A percentile compares a stretch with the other conserved stretches of the same genome.
phyloP scores from a whole-genome alignment of 2,329 filamentous ascomycete genomes.

The Hypoxylon sp. region DNA sequence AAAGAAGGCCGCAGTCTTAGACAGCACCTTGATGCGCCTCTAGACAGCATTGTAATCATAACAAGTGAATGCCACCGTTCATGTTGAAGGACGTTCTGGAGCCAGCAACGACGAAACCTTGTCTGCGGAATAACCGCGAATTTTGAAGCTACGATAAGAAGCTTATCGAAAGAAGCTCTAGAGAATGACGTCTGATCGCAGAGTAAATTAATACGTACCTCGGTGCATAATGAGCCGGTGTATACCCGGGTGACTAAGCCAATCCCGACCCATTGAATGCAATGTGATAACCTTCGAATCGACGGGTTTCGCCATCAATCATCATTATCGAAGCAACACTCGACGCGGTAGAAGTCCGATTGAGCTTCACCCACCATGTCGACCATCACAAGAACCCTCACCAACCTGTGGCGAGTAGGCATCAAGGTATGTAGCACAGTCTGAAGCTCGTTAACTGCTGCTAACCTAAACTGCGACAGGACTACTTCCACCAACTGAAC shows the following conservation, averaged over 20 bases:
- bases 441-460: conserved; percentile 8
- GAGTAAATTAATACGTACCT: conserved; percentile 1
- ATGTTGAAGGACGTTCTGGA: conserved; percentile 2
- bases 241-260: conserved; percentile 20
- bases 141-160: conserved; percentile 21
- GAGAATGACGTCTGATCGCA: conserved; percentile 29
- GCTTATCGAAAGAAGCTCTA: conserved; percentile 26
- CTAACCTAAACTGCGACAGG: conserved; percentile 63
- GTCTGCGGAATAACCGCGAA: conserved; percentile 9
- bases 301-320: conserved; percentile 35
- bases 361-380: conserved; percentile 76
- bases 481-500: conserved; percentile 92
- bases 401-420: conserved; percentile 88
- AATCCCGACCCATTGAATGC: conserved; percentile 37
- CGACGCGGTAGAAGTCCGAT: conserved; percentile 46
- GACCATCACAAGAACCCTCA: conserved; percentile 85
- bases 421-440: conserved; percentile 74
- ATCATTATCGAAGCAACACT: conserved; percentile 39
- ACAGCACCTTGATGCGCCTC: conserved; percentile 48
- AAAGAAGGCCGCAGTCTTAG: conserved; percentile 46
- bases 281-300: conserved; percentile 37
- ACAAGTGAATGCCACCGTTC: background rate
- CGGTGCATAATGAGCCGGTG: conserved; percentile 24
- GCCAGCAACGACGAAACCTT: too few relatives aligned
- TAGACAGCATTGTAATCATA: conserved; percentile 47